Evolutionary conservation across 495 filamentous ascomycete species (phyloP), one percentile per base, ranked within the genome.

Genomic region (Trichoderma erinaceum): DNA sequence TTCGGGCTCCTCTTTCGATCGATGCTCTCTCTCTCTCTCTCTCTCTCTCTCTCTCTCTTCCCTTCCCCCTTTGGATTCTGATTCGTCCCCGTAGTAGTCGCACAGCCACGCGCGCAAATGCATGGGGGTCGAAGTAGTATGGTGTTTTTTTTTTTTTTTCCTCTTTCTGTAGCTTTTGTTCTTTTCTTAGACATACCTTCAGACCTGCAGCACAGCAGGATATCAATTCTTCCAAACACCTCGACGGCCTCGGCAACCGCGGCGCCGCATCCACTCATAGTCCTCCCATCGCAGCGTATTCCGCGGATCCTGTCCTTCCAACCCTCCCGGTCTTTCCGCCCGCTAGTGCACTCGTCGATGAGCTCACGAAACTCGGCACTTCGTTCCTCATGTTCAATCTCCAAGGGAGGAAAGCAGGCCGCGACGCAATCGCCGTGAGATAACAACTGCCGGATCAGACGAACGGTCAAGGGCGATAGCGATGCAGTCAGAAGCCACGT

Each of bases 401-500:
- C 89, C 69, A 82, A 77, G 21, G 90, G 87, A 27, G 86, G 85
- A 27, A 96, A 80, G 61, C 92, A 92, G 32, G 91, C 88, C 21
- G 92, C 87, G 25, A 93, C 89, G 73, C 85, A 90, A 75, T 97
- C 95, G 56, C 95, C 92, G 78, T 97, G 92, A 25, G 84, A 86
- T 52, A 97, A 88, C 64, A 92, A 81, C 72, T 91, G 86, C 61
- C 89, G 85, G 63, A 90, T 87, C 70, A 94, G 82, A 27, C 85
- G 83, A 64, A 88, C 79, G 46, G 84, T 88, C 72, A 96, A 85
- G n/a, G 93, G 92, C 65, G 90, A 90, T 70, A 91, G 82, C 23
- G 90, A 88, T 63, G 90, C 89, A 32, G 93, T 96, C 68, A 98
- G 82, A 73, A 97, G 89, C 93, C 95, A 98, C 75, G 92, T 89